Evolutionary conservation across 345 rosid genomes (phyloP).

Genomic region (Corymbia maculata): DNA sequence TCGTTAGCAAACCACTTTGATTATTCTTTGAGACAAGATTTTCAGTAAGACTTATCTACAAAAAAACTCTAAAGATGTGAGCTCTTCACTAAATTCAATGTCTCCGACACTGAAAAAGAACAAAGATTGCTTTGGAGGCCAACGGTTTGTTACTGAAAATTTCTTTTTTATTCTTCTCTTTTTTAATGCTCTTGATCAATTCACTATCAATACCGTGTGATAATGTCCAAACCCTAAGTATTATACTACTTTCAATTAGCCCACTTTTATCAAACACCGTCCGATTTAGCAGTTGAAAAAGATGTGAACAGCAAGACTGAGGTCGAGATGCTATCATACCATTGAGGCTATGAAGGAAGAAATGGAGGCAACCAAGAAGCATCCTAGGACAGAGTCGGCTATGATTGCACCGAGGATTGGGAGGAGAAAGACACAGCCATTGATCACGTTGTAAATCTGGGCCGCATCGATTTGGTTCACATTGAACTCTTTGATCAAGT

Average conservation of each 20-base stretch:
- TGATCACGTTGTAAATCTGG: constrained; percentile 9
- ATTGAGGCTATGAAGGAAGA: constrained; percentile 21
- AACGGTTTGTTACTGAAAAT: background rate
- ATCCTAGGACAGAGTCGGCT: constrained; percentile 35
- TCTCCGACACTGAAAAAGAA: background rate
- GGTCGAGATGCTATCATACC: constrained; percentile 6
- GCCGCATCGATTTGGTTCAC: constrained; percentile 14
- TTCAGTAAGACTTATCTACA: background rate
- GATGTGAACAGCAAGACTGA: background rate
- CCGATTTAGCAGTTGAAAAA: background rate
- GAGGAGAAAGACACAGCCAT: constrained; percentile 4
- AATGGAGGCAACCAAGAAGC: constrained; percentile 10
- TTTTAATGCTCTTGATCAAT: background rate
- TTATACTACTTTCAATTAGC: background rate
- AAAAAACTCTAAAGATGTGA: background rate
- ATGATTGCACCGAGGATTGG: constrained; percentile 11
- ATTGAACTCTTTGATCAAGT: constrained; percentile 12
- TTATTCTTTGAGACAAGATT: background rate
- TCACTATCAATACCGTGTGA: background rate
- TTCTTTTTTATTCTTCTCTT: background rate
- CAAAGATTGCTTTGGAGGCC: background rate
- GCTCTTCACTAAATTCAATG: background rate
- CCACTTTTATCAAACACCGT: background rate
- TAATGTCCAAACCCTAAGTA: background rate
- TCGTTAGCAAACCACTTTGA: background rate